A percentile compares a stretch with the other conserved stretches of the same genome.
phyloP scores from a whole-genome alignment of 2,329 filamentous ascomycete species.

The Fusarium pseudoanthophilum region DNA sequence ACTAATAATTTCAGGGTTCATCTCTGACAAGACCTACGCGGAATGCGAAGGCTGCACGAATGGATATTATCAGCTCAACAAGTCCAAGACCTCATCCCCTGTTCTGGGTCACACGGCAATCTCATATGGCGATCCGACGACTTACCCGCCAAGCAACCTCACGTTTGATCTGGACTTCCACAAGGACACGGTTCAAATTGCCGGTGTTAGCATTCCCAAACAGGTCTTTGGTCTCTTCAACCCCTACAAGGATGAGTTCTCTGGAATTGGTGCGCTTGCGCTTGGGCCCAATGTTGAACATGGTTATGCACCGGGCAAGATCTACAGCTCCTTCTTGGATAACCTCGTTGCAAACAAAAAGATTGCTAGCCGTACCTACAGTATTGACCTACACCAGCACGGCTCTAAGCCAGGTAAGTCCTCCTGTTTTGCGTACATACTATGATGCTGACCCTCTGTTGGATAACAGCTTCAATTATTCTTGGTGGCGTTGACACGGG shows the following conservation, averaged over 20 bases:
- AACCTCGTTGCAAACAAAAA: background rate
- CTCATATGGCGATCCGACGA: background rate
- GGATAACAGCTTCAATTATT: background rate
- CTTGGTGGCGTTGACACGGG: background rate
- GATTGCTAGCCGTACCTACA: background rate
- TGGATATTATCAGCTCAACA: background rate
- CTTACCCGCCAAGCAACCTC: accelerated
- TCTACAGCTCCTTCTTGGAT: background rate
- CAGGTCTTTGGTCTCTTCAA: background rate
- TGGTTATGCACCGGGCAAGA: background rate
- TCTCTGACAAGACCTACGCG: background rate
- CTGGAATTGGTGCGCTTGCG: accelerated
- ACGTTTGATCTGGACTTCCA: background rate
- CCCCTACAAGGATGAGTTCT: background rate
- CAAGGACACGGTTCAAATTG: accelerated
- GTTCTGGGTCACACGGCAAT: accelerated
- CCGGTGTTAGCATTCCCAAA: background rate
- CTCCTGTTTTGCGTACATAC: background rate
- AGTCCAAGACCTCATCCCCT: background rate
- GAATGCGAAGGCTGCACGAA: background rate
- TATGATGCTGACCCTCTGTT: accelerated
- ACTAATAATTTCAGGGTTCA: background rate
- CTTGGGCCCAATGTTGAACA: accelerated
- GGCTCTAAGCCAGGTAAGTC: background rate
- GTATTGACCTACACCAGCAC: background rate